phyloP scores from a whole-genome alignment of 768 basidiomycete genomes.

The Russula sp. region DNA sequence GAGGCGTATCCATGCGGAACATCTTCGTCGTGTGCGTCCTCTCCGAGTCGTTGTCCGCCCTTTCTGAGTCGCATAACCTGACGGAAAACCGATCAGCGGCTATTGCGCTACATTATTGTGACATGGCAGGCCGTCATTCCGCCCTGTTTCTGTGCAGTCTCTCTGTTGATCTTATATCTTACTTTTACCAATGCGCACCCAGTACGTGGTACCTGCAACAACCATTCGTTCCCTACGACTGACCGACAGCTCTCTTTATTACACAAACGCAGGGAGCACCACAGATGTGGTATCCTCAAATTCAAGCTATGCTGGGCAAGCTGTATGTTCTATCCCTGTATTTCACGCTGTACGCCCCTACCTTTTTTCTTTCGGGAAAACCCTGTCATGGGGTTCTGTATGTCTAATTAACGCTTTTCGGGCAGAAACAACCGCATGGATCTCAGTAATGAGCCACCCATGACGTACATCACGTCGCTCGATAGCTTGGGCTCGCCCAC shows the following conservation, averaged over 20 bases:
- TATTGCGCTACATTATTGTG: conserved; percentile 17
- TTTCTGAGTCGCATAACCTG: background rate
- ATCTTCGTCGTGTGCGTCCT: conserved; percentile 18
- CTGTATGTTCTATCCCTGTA: conserved; percentile 19
- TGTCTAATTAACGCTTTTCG: background rate
- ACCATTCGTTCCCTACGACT: background rate
- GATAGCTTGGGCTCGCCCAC: background rate
- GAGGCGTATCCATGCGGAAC: conserved; percentile 19
- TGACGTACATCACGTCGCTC: conserved; percentile 1
- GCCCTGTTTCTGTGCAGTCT: conserved; percentile 9
- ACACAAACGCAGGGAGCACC: background rate
- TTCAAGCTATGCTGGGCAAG: conserved; percentile 27
- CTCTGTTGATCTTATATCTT: conserved; percentile 18
- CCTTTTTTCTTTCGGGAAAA: background rate
- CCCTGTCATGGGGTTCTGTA: background rate
- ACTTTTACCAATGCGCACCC: conserved; percentile 12
- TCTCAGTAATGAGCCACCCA: background rate
- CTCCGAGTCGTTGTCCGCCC: background rate
- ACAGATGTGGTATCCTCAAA: conserved; percentile 11
- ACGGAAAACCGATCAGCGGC: conserved; percentile 4
- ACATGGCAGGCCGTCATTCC: conserved; percentile 24
- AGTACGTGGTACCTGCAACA: conserved; percentile 12
- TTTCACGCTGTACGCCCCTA: conserved; percentile 15
- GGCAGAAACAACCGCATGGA: conserved; percentile 24
- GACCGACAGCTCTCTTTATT: background rate